Evolutionary conservation across 176 grass and related monocot species (phyloP).

Genomic region (Secale cereale): DNA sequence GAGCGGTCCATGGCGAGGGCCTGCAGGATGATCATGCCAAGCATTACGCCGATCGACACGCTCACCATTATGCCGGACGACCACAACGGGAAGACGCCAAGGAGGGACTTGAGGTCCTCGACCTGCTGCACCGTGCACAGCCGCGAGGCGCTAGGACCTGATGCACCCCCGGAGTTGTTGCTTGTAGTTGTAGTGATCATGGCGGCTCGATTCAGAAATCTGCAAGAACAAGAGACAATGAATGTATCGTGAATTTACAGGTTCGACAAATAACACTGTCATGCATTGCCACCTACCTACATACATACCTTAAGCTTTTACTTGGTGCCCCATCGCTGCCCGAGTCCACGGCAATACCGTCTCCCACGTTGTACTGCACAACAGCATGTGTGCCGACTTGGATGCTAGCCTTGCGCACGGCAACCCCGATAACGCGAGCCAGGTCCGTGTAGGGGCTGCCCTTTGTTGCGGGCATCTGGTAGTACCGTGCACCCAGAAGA

Average conservation of each 20-base stretch:
- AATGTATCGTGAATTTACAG: not conserved
- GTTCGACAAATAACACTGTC: not conserved
- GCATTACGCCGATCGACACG: slow-evolving; percentile 29
- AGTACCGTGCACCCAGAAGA: slow-evolving; percentile 37
- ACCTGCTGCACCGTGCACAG: slow-evolving; percentile 28
- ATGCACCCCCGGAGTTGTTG: not conserved
- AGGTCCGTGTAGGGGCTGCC: slow-evolving; percentile 67
- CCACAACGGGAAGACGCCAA: slow-evolving; percentile 41
- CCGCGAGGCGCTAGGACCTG: slow-evolving; percentile 9
- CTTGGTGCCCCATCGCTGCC: not conserved
- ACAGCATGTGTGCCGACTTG: not conserved
- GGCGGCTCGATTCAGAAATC: slow-evolving; percentile 43
- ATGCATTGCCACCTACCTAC: not conserved
- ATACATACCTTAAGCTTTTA: slow-evolving; percentile 7
- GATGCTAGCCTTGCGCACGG: not conserved
- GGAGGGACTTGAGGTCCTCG: slow-evolving; percentile 40
- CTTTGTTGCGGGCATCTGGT: slow-evolving; percentile 12
- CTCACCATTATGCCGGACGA: slow-evolving; percentile 28
- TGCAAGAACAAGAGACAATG: not conserved
- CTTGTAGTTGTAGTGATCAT: slow-evolving; percentile 9
- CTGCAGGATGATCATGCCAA: slow-evolving; percentile 36
- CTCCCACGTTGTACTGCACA: slow-evolving; percentile 18
- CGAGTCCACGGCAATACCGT: not conserved
- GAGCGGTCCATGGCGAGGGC: slow-evolving; percentile 54
- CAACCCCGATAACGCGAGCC: slow-evolving; percentile 37